A percentile compares a stretch with the other conserved stretches of the same genome.
phyloP scores from a whole-genome alignment of 176 grass and related monocot genomes.

The Oryza nivara region DNA sequence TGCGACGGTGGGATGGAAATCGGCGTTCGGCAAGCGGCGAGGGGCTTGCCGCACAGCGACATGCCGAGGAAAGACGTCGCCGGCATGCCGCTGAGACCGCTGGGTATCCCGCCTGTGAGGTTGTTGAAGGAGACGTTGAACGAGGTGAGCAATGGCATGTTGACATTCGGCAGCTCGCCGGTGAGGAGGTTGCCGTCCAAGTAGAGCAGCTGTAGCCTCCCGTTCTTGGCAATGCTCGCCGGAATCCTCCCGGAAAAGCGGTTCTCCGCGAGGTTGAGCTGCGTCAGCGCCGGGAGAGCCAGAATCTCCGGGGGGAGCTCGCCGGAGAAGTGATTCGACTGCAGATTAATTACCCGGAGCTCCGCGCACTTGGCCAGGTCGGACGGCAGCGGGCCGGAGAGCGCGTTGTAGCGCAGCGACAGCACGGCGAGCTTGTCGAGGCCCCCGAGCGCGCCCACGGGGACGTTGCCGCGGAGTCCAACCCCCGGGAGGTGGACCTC shows the following conservation, averaged over 20 bases:
- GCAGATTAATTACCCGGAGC: constrained; percentile 58
- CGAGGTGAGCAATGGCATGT: constrained; percentile 26
- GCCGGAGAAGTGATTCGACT: constrained; percentile 62
- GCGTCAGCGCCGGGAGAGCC: constrained; percentile 47
- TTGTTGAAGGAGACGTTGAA: constrained; percentile 89
- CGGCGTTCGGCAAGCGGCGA: constrained; percentile 43
- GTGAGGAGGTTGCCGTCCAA: constrained; percentile 63
- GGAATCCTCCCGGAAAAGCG: constrained; percentile 56
- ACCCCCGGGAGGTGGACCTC: constrained; percentile 55
- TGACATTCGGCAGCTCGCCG: constrained; percentile 55
- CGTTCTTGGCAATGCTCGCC: constrained; percentile 50
- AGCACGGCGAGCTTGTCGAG: constrained; percentile 62
- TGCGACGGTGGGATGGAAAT: constrained; percentile 18
- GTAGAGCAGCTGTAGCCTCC: constrained; percentile 50
- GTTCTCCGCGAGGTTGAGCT: constrained; percentile 70
- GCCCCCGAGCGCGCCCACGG: constrained; percentile 47
- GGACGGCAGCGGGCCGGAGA: constrained; percentile 58
- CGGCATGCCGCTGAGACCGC: constrained; percentile 47
- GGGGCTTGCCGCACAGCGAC: constrained; percentile 73
- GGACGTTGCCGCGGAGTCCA: constrained; percentile 58
- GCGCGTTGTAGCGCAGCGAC: constrained; percentile 63
- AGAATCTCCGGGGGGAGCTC: constrained; percentile 43
- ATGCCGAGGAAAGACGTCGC: constrained; percentile 64
- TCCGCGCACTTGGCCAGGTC: constrained; percentile 50
- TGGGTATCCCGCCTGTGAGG: constrained; percentile 62